Evolutionary conservation across 768 basidiomycete genomes (phyloP).

Genomic region (Boletales sp.): DNA sequence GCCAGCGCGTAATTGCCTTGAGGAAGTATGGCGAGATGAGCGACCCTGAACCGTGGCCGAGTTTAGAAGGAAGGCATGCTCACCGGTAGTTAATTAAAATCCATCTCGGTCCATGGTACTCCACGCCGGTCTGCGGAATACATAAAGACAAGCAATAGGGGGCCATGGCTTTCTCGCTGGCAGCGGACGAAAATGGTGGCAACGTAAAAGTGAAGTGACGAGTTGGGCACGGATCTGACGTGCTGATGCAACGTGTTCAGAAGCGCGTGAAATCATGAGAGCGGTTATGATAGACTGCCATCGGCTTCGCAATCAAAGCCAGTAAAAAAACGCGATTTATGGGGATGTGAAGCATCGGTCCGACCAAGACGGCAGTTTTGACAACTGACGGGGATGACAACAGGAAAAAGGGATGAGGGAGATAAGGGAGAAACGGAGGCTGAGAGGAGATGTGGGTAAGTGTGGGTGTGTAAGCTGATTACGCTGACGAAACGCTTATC

Average conservation of each 20-base stretch:
- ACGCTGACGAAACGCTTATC: constrained; percentile 16
- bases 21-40: constrained; percentile 26
- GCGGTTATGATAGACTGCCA: constrained; percentile 31
- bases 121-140: constrained; percentile 35
- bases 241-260: constrained; percentile 34
- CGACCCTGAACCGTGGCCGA: constrained; percentile 26
- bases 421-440: constrained; percentile 10
- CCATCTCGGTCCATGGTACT: constrained; percentile 32
- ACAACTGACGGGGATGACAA: constrained; percentile 7
- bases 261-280: constrained; percentile 35
- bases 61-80: constrained; percentile 20
- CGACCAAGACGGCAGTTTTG: constrained; percentile 15
- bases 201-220: constrained; percentile 33
- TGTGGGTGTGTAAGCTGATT: constrained; percentile 18
- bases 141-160: constrained; percentile 34
- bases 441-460: constrained; percentile 13
- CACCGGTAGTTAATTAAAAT: constrained; percentile 31
- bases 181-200: constrained; percentile 17
- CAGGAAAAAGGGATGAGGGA: constrained; percentile 4
- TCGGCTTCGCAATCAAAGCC: constrained; percentile 23
- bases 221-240: constrained; percentile 30
- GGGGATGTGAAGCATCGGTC: constrained; percentile 12
- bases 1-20: constrained; percentile 36
- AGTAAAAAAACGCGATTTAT: constrained; percentile 22
- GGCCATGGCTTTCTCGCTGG: constrained; percentile 26